These are phyloP conservation scores for Fennellomyces sp. DNA, from an alignment of 371 early-diverging fungal species.

Conservation along the genomic window DNA sequence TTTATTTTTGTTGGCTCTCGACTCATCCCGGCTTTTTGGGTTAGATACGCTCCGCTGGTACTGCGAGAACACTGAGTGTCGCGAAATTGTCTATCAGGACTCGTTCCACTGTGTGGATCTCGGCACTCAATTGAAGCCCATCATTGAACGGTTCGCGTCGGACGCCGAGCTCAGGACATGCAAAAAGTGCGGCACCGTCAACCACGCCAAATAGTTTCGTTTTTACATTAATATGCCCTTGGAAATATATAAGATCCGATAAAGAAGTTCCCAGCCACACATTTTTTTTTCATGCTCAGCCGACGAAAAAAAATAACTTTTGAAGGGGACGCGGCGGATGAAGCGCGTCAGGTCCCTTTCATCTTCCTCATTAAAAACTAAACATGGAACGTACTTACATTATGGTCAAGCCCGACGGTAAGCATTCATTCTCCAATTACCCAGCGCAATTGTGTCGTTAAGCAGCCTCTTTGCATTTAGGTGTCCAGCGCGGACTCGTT, in stretches of 20 bases:
- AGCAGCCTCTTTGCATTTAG: constrained; percentile 18
- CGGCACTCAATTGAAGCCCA: constrained; percentile 88
- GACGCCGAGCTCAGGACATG: constrained; percentile 75
- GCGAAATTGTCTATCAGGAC: constrained; percentile 83
- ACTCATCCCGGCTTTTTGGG: not conserved
- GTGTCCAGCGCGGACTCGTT: constrained; percentile 93
- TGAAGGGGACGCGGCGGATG: not conserved
- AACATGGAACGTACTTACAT: constrained; percentile 85
- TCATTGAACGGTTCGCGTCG: constrained; percentile 81
- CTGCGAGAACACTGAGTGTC: constrained; percentile 76
- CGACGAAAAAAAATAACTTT: not conserved
- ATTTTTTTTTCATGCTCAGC: not conserved
- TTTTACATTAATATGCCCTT: not conserved
- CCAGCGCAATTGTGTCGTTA: too few species aligned
- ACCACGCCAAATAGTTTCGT: constrained; percentile 56
- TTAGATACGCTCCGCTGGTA: constrained; percentile 92
- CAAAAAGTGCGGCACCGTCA: constrained; percentile 73
- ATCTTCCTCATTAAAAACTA: constrained; percentile 1
- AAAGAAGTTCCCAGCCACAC: not conserved
- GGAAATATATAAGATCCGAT: not conserved
- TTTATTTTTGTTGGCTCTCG: not conserved
- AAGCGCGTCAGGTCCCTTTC: not conserved
- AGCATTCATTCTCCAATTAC: not conserved
- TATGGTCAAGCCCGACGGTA: constrained; percentile 71
- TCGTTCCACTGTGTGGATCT: constrained; percentile 89